Conservation (phyloP, 2,329 filamentous ascomycete genomes). For the Chaetomium olivaceum region DNA sequence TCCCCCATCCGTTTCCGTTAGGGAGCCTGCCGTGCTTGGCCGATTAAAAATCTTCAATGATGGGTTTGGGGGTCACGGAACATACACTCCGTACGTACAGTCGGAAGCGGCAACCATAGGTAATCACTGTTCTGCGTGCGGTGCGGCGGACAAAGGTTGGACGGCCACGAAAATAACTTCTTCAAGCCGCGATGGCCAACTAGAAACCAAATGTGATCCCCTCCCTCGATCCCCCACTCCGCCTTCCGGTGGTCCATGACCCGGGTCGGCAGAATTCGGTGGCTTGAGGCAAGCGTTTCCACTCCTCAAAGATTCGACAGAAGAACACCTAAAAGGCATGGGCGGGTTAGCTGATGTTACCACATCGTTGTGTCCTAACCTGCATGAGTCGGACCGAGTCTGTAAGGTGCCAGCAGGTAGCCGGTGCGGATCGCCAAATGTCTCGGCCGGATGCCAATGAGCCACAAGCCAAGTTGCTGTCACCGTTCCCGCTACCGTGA, state of each 20-base stretch:
- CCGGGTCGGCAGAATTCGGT: not conserved
- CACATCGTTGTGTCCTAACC: not conserved
- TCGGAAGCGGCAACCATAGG: too few relatives aligned
- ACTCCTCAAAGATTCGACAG: not conserved
- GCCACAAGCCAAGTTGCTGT: not conserved
- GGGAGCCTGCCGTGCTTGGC: not conserved
- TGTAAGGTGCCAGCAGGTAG: not conserved
- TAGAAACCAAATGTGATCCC: too few relatives aligned
- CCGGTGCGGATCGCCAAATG: not conserved
- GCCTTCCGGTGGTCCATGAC: not conserved
- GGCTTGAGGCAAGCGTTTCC: not conserved
- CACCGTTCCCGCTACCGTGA: not conserved
- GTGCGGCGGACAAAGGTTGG: too few relatives aligned
- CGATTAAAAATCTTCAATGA: not conserved
- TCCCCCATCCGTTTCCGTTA: not conserved
- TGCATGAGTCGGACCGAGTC: not conserved
- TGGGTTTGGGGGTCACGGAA: not conserved
- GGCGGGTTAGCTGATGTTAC: not conserved
- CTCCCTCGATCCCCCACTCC: not conserved
- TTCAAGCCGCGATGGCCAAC: too few relatives aligned
- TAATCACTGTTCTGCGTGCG: too few relatives aligned
- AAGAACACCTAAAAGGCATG: not conserved
- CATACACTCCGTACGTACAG: too few relatives aligned
- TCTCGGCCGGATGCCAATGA: not conserved
- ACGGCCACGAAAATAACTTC: too few relatives aligned